Evolutionary conservation across 2,329 filamentous ascomycete species (phyloP).

Genomic region (Fusarium neocosmosporiellum): DNA sequence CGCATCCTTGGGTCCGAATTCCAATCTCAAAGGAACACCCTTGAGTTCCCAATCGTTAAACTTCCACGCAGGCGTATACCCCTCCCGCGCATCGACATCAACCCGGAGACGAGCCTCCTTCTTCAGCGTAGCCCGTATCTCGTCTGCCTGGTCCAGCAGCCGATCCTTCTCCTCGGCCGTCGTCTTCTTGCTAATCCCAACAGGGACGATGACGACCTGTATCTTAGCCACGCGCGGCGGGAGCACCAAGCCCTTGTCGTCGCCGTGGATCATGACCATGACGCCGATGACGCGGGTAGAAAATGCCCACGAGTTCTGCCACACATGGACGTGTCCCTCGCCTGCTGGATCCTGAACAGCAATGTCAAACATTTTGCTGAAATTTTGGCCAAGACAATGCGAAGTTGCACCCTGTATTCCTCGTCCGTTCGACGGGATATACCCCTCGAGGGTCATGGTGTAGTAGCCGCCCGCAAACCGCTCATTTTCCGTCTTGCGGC

Average conservation of each 20-base stretch:
- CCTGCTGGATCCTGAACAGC: constrained; percentile 91
- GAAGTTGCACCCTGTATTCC: constrained; percentile 97
- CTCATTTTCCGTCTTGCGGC: constrained; percentile 95
- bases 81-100: constrained; percentile 86
- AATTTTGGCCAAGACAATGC: constrained; percentile 95
- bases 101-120: constrained; percentile 76
- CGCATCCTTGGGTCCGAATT: constrained; percentile 95
- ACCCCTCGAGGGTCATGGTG: constrained; percentile 96
- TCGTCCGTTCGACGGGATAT: constrained; percentile 93
- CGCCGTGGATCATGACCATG: constrained; percentile 98
- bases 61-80: constrained; percentile 95
- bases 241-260: constrained; percentile 93
- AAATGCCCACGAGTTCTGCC: constrained; percentile 99
- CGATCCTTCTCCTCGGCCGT: constrained; percentile 82
- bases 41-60: constrained; percentile 99
- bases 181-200: constrained; percentile 91
- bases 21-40: constrained; percentile 91
- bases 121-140: constrained; percentile 75
- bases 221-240: constrained; percentile 89
- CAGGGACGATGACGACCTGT: constrained; percentile 89
- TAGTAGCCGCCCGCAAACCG: constrained; percentile 98
- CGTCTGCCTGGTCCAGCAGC: constrained; percentile 71
- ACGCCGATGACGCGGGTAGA: constrained; percentile 97
- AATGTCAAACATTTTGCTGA: constrained; percentile 99
- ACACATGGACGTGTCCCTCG: constrained; percentile 86